Percentiles rank a stretch among this genome's conserved stretches.
phyloP scores from a whole-genome alignment of 2,329 filamentous ascomycete species.

The Aureobasidium sp. region DNA sequence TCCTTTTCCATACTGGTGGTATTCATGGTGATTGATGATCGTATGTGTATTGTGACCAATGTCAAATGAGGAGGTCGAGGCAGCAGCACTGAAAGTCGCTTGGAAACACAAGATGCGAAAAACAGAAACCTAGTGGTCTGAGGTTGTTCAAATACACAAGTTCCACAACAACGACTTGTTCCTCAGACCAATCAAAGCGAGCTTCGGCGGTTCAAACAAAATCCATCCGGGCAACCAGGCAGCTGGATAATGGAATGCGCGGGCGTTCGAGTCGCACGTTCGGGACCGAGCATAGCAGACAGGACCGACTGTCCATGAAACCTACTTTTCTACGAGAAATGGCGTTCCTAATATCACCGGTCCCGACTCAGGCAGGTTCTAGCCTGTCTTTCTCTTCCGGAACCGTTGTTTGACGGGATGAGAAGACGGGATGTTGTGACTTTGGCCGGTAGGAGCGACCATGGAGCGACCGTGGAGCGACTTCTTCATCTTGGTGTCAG shows the following conservation, averaged over 20 bases:
- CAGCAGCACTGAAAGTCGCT: not conserved
- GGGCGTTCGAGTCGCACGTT: not conserved
- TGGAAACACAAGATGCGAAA: not conserved
- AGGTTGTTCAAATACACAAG: not conserved
- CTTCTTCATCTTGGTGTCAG: not conserved
- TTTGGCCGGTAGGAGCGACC: not conserved
- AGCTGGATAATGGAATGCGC: slow-evolving; percentile 6
- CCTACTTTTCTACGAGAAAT: not conserved
- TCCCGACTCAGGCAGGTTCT: not conserved
- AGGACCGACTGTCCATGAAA: slow-evolving; percentile 1
- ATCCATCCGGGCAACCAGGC: slow-evolving; percentile 1
- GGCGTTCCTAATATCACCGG: not conserved
- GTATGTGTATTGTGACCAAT: not conserved
- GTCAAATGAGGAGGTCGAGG: not conserved
- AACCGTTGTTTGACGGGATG: not conserved
- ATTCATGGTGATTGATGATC: too few relatives aligned
- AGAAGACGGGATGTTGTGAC: not conserved
- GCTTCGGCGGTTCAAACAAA: not conserved
- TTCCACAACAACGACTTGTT: not conserved
- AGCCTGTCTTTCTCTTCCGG: not conserved
- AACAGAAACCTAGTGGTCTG: not conserved
- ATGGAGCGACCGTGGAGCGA: not conserved
- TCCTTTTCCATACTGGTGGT: not conserved
- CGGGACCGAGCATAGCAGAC: slow-evolving; percentile 3
- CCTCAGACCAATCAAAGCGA: not conserved